Evolutionary conservation across 805 yeast genomes (phyloP), one percentile per base, ranked within the genome.

Genomic region (Blastobotrys mokoenaii): DNA sequence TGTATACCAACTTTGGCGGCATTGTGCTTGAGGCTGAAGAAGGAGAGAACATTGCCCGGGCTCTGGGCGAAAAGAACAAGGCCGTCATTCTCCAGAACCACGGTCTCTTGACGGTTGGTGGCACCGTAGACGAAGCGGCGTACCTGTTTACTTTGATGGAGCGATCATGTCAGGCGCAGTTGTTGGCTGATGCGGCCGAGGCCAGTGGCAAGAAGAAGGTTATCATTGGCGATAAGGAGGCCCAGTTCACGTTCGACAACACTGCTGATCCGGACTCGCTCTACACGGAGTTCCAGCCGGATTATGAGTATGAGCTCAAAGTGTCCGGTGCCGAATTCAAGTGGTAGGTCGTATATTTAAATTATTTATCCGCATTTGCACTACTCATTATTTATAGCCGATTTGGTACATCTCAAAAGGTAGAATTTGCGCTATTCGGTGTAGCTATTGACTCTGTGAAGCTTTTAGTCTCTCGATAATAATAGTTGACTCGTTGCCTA

Each of bases 71-170:
- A 30, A 65, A 72, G 46, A 77, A 76, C 33, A 73, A 74, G 51
- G 77, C 72, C 15, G 71, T 77, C 40, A 79, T 82, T 51, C 65
- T 82, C 52, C 82, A 76, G 60, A 82, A 82, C 67, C 90, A 82
- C 59, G 89, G 90, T 25, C 69, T 82, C 30, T 61, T 82, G 53
- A 82, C 88, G 1, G 82, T 77, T 4, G 90, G 89, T 20, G 51
- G 63, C 33, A 81, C 85, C 4, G 80, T 82, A 10, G 88, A 80
- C 56, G 88, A 80, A 63, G 88, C 89, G 9, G 86, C 86, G 2
- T 77, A 74, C 58, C 59, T 80, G 46, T 82, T 74, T 63, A 70
- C 79, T 1, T 60, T 79, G 43, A 70, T 81, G 77, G 89, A 82
- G 58, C 70, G 74, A 53, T 57, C 73, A 8, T 82, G 89, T 58